phyloP scores from a whole-genome alignment of 495 filamentous ascomycete species.

The Talaromyces adpressus region DNA sequence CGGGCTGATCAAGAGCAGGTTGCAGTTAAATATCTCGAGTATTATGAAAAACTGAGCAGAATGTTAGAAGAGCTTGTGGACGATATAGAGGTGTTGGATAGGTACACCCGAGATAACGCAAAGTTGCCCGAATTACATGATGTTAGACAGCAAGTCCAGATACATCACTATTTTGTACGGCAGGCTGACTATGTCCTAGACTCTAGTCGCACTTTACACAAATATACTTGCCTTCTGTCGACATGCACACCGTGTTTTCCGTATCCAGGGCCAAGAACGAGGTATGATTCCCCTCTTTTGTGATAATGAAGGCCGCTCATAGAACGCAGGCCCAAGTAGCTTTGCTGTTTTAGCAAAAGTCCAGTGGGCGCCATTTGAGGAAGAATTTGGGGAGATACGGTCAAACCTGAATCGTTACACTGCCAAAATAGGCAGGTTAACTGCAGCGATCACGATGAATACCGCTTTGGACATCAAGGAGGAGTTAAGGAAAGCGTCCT shows the following conservation, averaged over 20 bases:
- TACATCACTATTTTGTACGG: background rate
- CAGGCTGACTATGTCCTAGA: background rate
- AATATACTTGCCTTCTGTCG: constrained; percentile 8
- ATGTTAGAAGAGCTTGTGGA: constrained; percentile 8
- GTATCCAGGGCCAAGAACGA: background rate
- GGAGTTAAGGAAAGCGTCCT: background rate
- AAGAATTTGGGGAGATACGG: constrained; percentile 8
- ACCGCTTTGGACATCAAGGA: background rate
- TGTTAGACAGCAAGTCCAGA: background rate
- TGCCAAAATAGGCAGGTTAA: background rate
- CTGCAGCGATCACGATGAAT: constrained; percentile 8
- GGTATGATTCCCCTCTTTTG: background rate
- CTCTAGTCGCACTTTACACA: constrained; percentile 6
- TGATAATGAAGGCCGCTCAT: background rate
- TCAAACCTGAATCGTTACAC: constrained; percentile 3
- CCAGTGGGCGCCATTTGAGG: constrained; percentile 9
- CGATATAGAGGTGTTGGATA: background rate
- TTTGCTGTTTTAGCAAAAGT: constrained; percentile 1
- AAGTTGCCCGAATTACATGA: background rate
- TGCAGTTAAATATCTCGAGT: constrained; percentile 7
- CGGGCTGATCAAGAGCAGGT: background rate
- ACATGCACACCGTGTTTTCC: constrained; percentile 5
- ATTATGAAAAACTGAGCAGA: constrained; percentile 1
- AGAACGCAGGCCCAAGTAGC: background rate
- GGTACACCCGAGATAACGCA: background rate